These are phyloP conservation scores for Torulaspora franciscae DNA, from an alignment of 805 yeast genomes.

Conservation along the genomic window DNA sequence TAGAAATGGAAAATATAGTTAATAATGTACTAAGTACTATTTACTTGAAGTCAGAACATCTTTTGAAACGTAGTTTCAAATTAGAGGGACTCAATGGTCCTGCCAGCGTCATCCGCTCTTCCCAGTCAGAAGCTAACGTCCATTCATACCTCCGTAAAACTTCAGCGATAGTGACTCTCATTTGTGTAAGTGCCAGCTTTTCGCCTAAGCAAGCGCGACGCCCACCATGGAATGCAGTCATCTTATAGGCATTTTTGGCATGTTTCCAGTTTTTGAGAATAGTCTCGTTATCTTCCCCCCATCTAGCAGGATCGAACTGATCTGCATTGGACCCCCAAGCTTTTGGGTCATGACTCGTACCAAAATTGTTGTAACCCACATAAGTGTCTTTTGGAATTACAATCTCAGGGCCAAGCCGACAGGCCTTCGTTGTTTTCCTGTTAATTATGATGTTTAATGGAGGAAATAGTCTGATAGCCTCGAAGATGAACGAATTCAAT, in stretches of 20 bases:
- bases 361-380: conserved; percentile 52
- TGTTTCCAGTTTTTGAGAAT: conserved; percentile 39
- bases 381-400: conserved; percentile 47
- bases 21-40: neutral
- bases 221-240: conserved; percentile 57
- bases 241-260: conserved; percentile 42
- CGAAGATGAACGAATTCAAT: conserved; percentile 57
- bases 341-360: conserved; percentile 43
- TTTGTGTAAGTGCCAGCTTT: conserved; percentile 47
- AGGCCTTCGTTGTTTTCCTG: conserved; percentile 40
- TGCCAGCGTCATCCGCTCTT: conserved; percentile 48
- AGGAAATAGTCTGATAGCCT: conserved; percentile 50
- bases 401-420: conserved; percentile 40
- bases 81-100: conserved; percentile 52
- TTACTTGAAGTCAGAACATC: neutral
- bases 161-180: conserved; percentile 38
- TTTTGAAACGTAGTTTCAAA: conserved; percentile 31
- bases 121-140: conserved; percentile 42
- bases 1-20: neutral
- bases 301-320: conserved; percentile 44
- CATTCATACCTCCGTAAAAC: conserved; percentile 39
- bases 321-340: conserved; percentile 46
- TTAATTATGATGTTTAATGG: conserved; percentile 56
- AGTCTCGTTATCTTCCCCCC: conserved; percentile 44
- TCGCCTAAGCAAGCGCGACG: conserved; percentile 59